Evolutionary conservation across 495 filamentous ascomycete genomes (phyloP).

Genomic region (Neurospora tetraspora): DNA sequence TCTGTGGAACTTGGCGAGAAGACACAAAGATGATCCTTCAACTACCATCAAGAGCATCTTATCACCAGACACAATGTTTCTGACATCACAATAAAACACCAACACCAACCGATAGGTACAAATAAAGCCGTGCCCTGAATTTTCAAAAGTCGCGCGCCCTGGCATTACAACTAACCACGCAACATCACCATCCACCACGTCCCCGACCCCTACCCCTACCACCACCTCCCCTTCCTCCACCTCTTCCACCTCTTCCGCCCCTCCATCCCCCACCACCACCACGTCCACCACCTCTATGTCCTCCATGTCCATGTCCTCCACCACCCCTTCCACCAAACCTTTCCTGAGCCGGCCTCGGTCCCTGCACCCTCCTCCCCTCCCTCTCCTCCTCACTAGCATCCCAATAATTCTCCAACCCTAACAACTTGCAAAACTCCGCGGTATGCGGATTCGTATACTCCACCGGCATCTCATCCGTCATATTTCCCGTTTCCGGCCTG

Average conservation of each 20-base stretch:
- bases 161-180: neutral
- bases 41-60: neutral
- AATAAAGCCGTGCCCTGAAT: neutral
- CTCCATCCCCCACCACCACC: conserved; percentile 25
- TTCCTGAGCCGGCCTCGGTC: conserved; percentile 25
- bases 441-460: conserved; percentile 86
- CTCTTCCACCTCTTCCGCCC: conserved; percentile 19
- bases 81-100: too few species aligned
- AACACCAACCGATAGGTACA: neutral
- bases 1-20: neutral
- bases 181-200: neutral
- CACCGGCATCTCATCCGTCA: conserved; percentile 38
- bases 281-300: conserved; percentile 26
- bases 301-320: conserved; percentile 23
- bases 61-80: neutral
- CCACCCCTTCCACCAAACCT: conserved; percentile 21
- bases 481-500: conserved; percentile 15
- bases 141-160: neutral
- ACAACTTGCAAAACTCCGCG: conserved; percentile 58
- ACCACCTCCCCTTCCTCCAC: conserved; percentile 10
- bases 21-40: neutral
- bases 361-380: conserved; percentile 36
- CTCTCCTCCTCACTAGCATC: conserved; percentile 59
- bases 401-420: conserved; percentile 73
- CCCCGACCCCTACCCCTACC: conserved; percentile 7